A percentile compares a stretch with the other conserved stretches of the same genome.
These are phyloP conservation scores for Penicillium olsonii DNA, from an alignment of 2,329 filamentous ascomycete genomes.

Conservation along the genomic window DNA sequence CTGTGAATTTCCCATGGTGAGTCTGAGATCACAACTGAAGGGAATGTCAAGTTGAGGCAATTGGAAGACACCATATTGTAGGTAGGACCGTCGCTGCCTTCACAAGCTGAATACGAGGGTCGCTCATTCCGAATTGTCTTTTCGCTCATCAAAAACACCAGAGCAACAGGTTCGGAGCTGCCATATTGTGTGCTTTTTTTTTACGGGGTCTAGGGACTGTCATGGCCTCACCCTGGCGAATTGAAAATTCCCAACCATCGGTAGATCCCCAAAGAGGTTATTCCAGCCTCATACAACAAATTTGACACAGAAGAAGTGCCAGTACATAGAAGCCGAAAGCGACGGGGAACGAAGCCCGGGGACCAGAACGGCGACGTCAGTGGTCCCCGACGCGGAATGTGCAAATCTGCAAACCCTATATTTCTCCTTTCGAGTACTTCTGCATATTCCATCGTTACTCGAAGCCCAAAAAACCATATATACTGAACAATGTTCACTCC, in stretches of 20 bases:
- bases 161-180: too few relatives aligned
- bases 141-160: too few relatives aligned
- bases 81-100: background rate
- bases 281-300: background rate
- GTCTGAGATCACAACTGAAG: too few relatives aligned
- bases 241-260: background rate
- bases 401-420: too few relatives aligned
- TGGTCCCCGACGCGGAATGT: conserved; percentile 23
- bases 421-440: too few relatives aligned
- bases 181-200: too few relatives aligned
- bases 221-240: background rate
- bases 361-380: conserved; percentile 15
- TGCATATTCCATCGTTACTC: too few relatives aligned
- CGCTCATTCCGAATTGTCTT: background rate
- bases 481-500: conserved; percentile 63
- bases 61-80: background rate
- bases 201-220: too few relatives aligned
- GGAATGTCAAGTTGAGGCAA: too few relatives aligned
- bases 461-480: too few relatives aligned
- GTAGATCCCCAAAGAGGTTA: background rate
- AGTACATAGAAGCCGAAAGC: background rate
- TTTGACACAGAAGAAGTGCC: too few relatives aligned
- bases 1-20: conserved; percentile 18
- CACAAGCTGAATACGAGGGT: background rate
- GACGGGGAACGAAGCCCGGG: conserved; percentile 13